These are phyloP conservation scores for Lecanosticta acicola DNA, from an alignment of 2,329 filamentous ascomycete species.

Conservation along the genomic window DNA sequence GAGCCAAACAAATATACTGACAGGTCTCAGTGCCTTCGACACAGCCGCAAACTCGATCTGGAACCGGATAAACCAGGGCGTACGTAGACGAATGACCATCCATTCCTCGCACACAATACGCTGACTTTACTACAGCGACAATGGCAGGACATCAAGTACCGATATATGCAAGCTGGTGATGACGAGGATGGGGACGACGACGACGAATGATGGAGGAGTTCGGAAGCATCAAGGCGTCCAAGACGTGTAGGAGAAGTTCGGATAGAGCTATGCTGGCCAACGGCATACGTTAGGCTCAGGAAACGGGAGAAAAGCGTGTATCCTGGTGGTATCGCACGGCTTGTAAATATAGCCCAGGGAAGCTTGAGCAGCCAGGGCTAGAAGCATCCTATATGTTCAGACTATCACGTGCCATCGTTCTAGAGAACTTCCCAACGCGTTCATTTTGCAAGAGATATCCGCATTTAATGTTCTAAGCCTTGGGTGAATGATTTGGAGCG, in stretches of 20 bases:
- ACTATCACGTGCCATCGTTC: background rate
- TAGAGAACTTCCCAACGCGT: too few relatives aligned
- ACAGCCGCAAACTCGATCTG: slow-evolving; percentile 75
- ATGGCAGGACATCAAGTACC: slow-evolving; percentile 99
- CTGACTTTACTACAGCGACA: slow-evolving; percentile 65
- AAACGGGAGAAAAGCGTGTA: too few relatives aligned
- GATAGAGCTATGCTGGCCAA: too few relatives aligned
- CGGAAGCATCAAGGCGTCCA: too few relatives aligned
- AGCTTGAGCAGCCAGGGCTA: background rate
- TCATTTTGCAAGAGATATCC: too few relatives aligned
- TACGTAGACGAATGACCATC: slow-evolving; percentile 51
- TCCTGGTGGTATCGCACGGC: background rate
- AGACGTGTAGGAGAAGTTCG: too few relatives aligned
- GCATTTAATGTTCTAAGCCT: too few relatives aligned
- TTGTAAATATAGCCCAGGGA: background rate
- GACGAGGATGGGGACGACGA: slow-evolving; percentile 52
- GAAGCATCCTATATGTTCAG: background rate
- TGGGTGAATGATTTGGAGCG: too few relatives aligned
- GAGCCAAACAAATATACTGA: slow-evolving; percentile 5
- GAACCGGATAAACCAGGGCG: slow-evolving; percentile 86
- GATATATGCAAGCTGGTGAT: slow-evolving; percentile 56
- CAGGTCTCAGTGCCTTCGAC: slow-evolving; percentile 67
- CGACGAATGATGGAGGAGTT: too few relatives aligned
- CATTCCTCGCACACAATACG: background rate
- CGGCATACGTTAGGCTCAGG: too few relatives aligned